Percentiles rank a stretch among this genome's conserved stretches.
phyloP scores from a whole-genome alignment of 75 land plant species.

The Picea glauca region DNA sequence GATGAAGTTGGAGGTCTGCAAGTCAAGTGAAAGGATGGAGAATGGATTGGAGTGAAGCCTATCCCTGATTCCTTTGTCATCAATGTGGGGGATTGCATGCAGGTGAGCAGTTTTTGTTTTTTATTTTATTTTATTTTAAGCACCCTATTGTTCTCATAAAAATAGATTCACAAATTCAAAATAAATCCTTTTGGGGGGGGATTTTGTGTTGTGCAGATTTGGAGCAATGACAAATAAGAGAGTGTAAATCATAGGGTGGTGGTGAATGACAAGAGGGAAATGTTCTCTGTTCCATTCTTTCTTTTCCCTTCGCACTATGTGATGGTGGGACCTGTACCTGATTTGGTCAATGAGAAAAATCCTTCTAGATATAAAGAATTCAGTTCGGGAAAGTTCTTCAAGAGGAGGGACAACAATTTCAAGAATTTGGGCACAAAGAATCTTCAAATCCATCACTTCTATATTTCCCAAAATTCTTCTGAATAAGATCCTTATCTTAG shows the following conservation, averaged over 20 bases:
- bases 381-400: conserved; percentile 64
- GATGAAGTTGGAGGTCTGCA: conserved; percentile 78
- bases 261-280: conserved; percentile 53
- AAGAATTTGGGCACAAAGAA: conserved; percentile 63
- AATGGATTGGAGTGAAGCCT: conserved; percentile 75
- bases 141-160: too few species aligned
- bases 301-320: conserved; percentile 48
- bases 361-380: conserved; percentile 54
- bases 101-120: conserved; percentile 19
- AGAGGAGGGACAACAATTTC: conserved; percentile 51
- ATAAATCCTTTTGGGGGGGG: too few species aligned
- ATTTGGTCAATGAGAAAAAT: conserved; percentile 32
- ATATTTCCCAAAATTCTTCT: neutral
- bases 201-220: conserved; percentile 38
- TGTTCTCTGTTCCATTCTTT: conserved; percentile 67
- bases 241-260: conserved; percentile 7
- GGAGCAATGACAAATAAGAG: conserved; percentile 75
- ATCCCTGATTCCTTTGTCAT: conserved; percentile 57
- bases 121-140: too few species aligned
- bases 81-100: conserved; percentile 62
- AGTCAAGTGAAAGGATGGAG: conserved; percentile 56
- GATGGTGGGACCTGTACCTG: conserved; percentile 46
- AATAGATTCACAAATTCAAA: too few species aligned
- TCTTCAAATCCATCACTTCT: conserved; percentile 61
- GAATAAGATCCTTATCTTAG: too few species aligned